These are phyloP conservation scores for Vinca minor DNA, from an alignment of 257 asterid species.

Conservation along the genomic window DNA sequence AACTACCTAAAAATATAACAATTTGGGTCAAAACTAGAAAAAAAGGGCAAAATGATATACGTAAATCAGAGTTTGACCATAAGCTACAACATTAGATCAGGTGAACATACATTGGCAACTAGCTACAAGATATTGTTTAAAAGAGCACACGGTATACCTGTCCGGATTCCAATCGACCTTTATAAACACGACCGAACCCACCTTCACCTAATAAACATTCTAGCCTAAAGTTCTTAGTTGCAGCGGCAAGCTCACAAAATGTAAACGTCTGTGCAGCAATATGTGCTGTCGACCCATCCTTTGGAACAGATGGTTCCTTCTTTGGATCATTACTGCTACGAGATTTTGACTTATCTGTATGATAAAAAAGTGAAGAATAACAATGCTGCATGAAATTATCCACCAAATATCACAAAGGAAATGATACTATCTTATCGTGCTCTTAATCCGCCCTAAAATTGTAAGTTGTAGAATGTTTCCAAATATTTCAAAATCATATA, in stretches of 20 bases:
- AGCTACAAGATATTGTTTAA: not conserved
- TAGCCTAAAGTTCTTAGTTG: constrained; percentile 66
- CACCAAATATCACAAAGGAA: not conserved
- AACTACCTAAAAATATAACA: constrained; percentile 52
- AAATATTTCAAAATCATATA: not conserved
- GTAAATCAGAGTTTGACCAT: not conserved
- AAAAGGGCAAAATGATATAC: not conserved
- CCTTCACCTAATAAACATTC: constrained; percentile 90
- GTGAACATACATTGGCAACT: not conserved
- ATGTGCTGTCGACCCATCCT: constrained; percentile 62
- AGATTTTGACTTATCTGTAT: constrained; percentile 57
- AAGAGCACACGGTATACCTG: constrained; percentile 61
- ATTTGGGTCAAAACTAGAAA: constrained; percentile 17
- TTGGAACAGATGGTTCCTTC: constrained; percentile 51
- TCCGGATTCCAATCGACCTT: constrained; percentile 75
- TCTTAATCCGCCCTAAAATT: not conserved
- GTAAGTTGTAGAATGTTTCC: not conserved
- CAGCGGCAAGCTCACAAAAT: constrained; percentile 80
- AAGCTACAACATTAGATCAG: not conserved
- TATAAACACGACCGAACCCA: constrained; percentile 92
- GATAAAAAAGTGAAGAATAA: constrained; percentile 5
- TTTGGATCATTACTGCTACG: constrained; percentile 50
- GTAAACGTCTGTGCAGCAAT: constrained; percentile 92
- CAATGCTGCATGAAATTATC: not conserved
- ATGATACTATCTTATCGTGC: not conserved